phyloP scores from a whole-genome alignment of 1,284 basidiomycete species.

The Athelia psychrophila region DNA sequence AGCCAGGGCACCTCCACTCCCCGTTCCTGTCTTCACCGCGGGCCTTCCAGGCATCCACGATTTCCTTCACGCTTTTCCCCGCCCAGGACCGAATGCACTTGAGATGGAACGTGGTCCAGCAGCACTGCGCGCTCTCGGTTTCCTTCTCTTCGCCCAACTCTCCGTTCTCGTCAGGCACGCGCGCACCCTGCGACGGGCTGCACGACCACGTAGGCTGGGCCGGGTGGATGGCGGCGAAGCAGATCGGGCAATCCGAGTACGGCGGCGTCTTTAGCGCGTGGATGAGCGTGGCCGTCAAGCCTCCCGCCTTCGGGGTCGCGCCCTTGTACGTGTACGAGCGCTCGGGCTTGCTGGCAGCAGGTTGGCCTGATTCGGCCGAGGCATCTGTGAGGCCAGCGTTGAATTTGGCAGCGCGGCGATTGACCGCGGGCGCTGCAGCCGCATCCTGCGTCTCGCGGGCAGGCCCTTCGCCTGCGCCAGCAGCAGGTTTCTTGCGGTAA shows the following conservation, averaged over 20 bases:
- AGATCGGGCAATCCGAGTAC: slow-evolving; percentile 79
- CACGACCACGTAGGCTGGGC: slow-evolving; percentile 79
- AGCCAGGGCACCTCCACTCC: slow-evolving; percentile 89
- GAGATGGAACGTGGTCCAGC: slow-evolving; percentile 84
- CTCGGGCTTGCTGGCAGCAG: slow-evolving; percentile 5
- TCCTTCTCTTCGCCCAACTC: slow-evolving; percentile 14
- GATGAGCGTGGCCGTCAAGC: slow-evolving; percentile 69
- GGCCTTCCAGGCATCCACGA: slow-evolving; percentile 71
- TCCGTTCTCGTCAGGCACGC: slow-evolving; percentile 31
- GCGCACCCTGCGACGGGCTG: slow-evolving; percentile 52
- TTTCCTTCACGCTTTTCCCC: slow-evolving; percentile 72
- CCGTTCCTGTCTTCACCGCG: slow-evolving; percentile 66
- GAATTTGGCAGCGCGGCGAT: slow-evolving; percentile 20
- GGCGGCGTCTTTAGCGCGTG: slow-evolving; percentile 62
- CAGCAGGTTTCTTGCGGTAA: too few species aligned
- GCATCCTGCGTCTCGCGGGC: too few species aligned
- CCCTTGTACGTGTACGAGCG: slow-evolving; percentile 8
- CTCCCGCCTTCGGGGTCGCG: slow-evolving; percentile 34
- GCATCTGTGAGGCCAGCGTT: slow-evolving; percentile 21
- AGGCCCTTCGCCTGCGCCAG: too few species aligned
- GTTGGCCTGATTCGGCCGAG: neutral
- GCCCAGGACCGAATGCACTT: slow-evolving; percentile 82
- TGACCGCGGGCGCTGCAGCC: neutral
- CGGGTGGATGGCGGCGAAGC: slow-evolving; percentile 71
- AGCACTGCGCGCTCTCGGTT: slow-evolving; percentile 50